These are phyloP conservation scores for Albizia julibrissin DNA, from an alignment of 306 rosid species.

Conservation along the genomic window DNA sequence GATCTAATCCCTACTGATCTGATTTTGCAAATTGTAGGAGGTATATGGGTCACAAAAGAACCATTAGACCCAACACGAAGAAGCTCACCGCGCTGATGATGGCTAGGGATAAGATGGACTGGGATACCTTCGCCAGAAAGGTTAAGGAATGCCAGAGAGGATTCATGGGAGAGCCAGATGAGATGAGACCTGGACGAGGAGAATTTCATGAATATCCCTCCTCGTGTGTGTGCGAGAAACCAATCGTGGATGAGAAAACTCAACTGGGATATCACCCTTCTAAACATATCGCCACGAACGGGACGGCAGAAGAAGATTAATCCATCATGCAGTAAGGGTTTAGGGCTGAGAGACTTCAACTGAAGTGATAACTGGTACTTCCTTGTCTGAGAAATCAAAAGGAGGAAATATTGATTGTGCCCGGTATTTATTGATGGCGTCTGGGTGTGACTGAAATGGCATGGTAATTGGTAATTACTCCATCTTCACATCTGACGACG, in stretches of 20 bases:
- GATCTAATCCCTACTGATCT: neutral
- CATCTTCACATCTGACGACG: conserved; percentile 20
- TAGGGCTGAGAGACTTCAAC: neutral
- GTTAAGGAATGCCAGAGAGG: conserved; percentile 79
- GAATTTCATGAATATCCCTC: conserved; percentile 89
- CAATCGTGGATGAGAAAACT: conserved; percentile 37
- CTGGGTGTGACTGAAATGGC: conserved; percentile 8
- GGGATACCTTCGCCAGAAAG: conserved; percentile 75
- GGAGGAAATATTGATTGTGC: neutral
- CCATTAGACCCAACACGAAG: conserved; percentile 95
- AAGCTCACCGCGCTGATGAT: conserved; percentile 76
- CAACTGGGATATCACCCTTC: conserved; percentile 33
- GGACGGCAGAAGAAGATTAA: conserved; percentile 27
- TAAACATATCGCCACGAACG: conserved; percentile 25
- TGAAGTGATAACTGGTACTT: neutral
- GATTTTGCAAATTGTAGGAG: conserved; percentile 59
- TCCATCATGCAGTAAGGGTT: neutral
- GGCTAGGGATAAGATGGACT: conserved; percentile 74
- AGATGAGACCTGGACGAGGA: conserved; percentile 83
- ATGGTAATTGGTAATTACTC: conserved; percentile 2
- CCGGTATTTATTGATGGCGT: neutral
- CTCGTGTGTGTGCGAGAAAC: conserved; percentile 75
- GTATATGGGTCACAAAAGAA: conserved; percentile 96
- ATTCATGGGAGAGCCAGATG: conserved; percentile 98
- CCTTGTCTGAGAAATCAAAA: neutral